phyloP scores from a whole-genome alignment of 2,329 filamentous ascomycete species.

The Neurospora sp. region DNA sequence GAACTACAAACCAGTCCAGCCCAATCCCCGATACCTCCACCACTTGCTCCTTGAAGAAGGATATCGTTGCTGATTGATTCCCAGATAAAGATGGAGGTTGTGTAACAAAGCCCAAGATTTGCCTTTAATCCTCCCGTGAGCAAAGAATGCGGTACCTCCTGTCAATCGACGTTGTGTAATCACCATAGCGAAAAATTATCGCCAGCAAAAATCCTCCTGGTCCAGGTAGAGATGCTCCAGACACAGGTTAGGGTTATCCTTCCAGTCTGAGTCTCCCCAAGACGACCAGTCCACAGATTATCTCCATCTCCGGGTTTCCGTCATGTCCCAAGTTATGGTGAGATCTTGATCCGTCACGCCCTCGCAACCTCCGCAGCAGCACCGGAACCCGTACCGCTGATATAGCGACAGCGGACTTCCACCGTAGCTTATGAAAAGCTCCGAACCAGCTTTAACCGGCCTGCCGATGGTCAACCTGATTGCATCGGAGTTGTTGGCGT shows the following conservation, averaged over 20 bases:
- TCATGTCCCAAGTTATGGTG: neutral
- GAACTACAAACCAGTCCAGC: neutral
- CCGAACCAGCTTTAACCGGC: conserved; percentile 31
- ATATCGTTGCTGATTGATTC: neutral
- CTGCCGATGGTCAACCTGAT: conserved; percentile 32
- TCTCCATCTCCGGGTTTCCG: neutral
- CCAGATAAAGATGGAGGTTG: neutral
- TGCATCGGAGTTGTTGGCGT: conserved; percentile 17
- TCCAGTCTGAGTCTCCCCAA: neutral
- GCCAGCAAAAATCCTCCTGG: no score
- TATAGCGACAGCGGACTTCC: conserved; percentile 28
- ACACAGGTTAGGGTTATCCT: no score
- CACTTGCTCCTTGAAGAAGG: neutral
- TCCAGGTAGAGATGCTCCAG: no score
- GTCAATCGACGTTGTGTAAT: neutral
- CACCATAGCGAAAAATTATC: neutral
- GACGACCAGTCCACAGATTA: neutral
- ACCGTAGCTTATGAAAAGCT: conserved; percentile 44
- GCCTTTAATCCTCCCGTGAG: neutral
- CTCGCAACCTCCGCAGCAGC: conserved; percentile 32
- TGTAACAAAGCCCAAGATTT: neutral
- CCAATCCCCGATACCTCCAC: neutral
- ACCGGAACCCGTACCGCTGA: conserved; percentile 41
- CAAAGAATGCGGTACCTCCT: neutral
- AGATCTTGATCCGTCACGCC: no score